Evolutionary conservation across 1,139 yeast species (phyloP).

Genomic region (Yamadazyma siamensis): DNA sequence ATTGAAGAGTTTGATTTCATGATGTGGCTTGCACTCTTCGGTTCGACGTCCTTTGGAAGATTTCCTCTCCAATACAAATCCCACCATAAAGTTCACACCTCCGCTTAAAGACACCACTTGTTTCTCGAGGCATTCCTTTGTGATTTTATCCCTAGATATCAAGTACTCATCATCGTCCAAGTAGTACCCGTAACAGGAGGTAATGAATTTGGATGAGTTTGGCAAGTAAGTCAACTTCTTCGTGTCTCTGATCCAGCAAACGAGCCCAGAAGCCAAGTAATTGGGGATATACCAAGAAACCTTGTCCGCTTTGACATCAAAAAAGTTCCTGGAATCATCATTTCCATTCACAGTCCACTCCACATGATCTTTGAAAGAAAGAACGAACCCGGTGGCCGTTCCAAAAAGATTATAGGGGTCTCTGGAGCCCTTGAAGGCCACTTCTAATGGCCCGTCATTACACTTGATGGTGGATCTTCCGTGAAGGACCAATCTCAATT

Average conservation of each 20-base stretch:
- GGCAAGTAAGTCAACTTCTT: constrained; percentile 43
- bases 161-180: constrained; percentile 24
- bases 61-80: constrained; percentile 56
- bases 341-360: constrained; percentile 39
- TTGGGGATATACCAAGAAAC: constrained; percentile 56
- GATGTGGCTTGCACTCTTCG: constrained; percentile 63
- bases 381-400: constrained; percentile 38
- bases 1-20: constrained; percentile 57
- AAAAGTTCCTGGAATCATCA: constrained; percentile 37
- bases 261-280: constrained; percentile 53
- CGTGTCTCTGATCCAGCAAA: constrained; percentile 59
- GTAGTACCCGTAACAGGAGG: constrained; percentile 52
- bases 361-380: constrained; percentile 36
- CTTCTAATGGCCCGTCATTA: constrained; percentile 44
- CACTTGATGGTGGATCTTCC: constrained; percentile 36
- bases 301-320: constrained; percentile 34
- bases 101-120: constrained; percentile 57
- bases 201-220: constrained; percentile 37
- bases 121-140: constrained; percentile 33
- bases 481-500: constrained; percentile 46
- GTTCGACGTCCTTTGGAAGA: constrained; percentile 37
- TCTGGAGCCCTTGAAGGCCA: constrained; percentile 48
- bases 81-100: constrained; percentile 56
- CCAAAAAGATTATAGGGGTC: constrained; percentile 44
- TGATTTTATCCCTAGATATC: constrained; percentile 2